Base-by-base conservation (phyloP, 2,329 filamentous ascomycete species). In the Stagonosporopsis rhizophila region DNA sequence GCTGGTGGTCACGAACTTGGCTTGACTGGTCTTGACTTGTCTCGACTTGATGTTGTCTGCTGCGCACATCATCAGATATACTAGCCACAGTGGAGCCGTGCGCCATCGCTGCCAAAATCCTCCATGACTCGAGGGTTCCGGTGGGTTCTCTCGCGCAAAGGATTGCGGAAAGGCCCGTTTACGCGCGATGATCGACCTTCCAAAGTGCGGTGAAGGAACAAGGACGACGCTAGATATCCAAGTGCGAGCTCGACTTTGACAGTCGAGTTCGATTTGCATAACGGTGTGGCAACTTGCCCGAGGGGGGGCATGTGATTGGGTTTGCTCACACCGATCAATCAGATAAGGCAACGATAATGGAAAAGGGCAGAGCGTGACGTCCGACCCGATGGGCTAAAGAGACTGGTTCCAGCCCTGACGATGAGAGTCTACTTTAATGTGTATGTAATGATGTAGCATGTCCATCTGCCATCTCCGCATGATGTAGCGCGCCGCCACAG, bases 251-350 rank as follows among this genome's bases (percentile, higher is more conserved):
- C 5, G 22, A 51, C 22, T 23, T 41, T 35, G 27, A 48, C 34
- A 8, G 6, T 28, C 6, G 27, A 7, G 9, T 28, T 35, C 15
- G 23, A 25, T 7, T 25, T 25, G 23, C n/a, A 25, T 4, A 46
- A 52, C 46, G 42, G 47, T 52, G 54, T 48, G 54, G 48, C 44
- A 52, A 42, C 22, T 57, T 19, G 44, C 35, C 48, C 44, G 38
- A 50, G 25, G 4, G 11, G 20, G 32, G 28, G 48, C 54, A 52
- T 57, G 54, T 57, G 54, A 57, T 38, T 47, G 45, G 37, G 42
- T 34, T 35, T 44, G 40, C 54, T n/a, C 48, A 57, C 48, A 57
- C 54, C 54, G 49, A 52, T 57, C 42, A 35, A 39, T 22, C 32
- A 52, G 38, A 48, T 34, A 40, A 40, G 52, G 44, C 27, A 38